Evolutionary conservation across 768 basidiomycete species (phyloP), one percentile per base, ranked within the genome.

Genomic region (Jaapia argillacea): DNA sequence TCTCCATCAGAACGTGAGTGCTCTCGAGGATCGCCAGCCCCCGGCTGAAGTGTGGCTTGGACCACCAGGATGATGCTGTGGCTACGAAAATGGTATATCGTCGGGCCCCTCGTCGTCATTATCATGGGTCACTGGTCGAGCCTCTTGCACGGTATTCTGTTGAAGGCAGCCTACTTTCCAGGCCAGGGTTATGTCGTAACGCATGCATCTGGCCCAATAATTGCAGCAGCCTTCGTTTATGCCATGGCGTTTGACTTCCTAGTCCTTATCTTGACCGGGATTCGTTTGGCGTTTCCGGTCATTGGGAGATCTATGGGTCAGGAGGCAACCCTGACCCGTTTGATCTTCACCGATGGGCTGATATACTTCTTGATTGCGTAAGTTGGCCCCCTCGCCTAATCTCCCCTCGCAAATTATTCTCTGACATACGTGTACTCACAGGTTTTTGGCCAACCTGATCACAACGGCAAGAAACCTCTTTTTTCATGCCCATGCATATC

Each of bases 61-160:
- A n/a, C n/a, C n/a, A n/a, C 25, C 45, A 84, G 82, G 5, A 79
- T 85, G 54, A 81, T 81, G 0, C 75, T 85, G 1, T 85, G 82
- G 79, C 74, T 72, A 0, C 72, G 79, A 47, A 69, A 64, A 38
- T 68, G 60, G 62, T 75, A 65, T 44, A 67, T 85, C 28, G 66
- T 75, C 23, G 41, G 61, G 10, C 72, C 74, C 18, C 64, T 85
- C 2, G 58, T 78, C 20, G 43, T 65, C 3, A 58, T 84, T 40
- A 81, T 81, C 48, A 61, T 83, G 14, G 81, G 71, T 0, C 82
- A 85, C 54, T 85, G 81, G 82, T 79, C 79, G 3, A 65, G 85
- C 35, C 65, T 83, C 24, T 27, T 12, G 27, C 20, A 39, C 78
- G 79, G 79, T 24, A 58, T 81, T 27, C 65, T 81, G 22, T 62